Conservation (phyloP, 106 monocot genomes). For the Alisma plantagoaquatica region DNA sequence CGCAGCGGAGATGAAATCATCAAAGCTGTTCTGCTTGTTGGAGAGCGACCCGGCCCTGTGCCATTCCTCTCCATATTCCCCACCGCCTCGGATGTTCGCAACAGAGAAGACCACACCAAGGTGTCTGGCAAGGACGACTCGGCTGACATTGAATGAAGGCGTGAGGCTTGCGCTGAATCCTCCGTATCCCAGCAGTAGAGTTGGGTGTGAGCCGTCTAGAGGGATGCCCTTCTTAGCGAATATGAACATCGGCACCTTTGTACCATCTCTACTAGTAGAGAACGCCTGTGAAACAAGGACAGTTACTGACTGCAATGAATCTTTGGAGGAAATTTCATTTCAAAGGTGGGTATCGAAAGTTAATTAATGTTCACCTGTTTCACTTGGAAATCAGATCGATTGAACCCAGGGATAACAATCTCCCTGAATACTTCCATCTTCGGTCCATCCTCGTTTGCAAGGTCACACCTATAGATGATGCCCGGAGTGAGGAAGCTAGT, state of each 20-base stretch:
- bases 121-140: conserved; percentile 45
- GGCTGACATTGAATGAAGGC: conserved; percentile 48
- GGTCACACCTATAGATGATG: conserved; percentile 70
- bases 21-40: conserved; percentile 88
- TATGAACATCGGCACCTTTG: conserved; percentile 86
- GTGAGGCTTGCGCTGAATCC: conserved; percentile 74
- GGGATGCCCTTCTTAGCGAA: conserved; percentile 54
- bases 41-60: conserved; percentile 74
- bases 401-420: conserved; percentile 65
- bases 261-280: conserved; percentile 66
- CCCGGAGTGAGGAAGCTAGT: conserved; percentile 81
- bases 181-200: conserved; percentile 75
- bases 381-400: conserved; percentile 52
- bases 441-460: conserved; percentile 39
- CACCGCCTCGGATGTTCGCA: conserved; percentile 88
- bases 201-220: conserved; percentile 68
- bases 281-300: conserved; percentile 37
- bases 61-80: conserved; percentile 95
- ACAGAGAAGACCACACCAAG: conserved; percentile 55
- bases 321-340: too few relatives aligned
- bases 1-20: conserved; percentile 75
- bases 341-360: too few relatives aligned
- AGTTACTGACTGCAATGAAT: neutral
- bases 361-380: conserved; percentile 86
- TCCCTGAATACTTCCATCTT: conserved; percentile 70